Evolutionary conservation across 2,329 filamentous ascomycete genomes (phyloP), one percentile per base, ranked within the genome.

Genomic region (Nannizziopsis barbatae): DNA sequence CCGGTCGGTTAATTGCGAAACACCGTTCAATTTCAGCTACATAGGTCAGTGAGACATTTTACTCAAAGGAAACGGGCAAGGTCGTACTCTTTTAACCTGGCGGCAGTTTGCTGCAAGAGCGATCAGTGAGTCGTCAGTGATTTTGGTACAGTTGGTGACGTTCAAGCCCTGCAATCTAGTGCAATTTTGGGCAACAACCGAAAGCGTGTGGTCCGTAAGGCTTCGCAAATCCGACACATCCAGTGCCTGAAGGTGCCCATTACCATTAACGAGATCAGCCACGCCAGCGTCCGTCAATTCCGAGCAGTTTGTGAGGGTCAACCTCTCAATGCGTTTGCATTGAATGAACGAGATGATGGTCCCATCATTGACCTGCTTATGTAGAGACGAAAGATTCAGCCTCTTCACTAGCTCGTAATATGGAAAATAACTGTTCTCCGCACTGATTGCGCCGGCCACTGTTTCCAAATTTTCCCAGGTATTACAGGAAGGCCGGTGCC

Each of bases 21-120:
- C 95, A 50, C 89, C 85, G 65, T 96, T 98, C 53, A 98, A 76
- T 77, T 98, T 98, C 56, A 98, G 76, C 80, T 92, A 58, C 15
- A 38, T 7, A 3, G 6, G 15, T 48, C 37, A 48, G 45, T 38
- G 36, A 27, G 42, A 37, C 31, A n/a, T 22, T 30, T 12, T 43
- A n/a, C 14, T 8, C 45, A n/a, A 27, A 27, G 20, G 36, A 8
- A 20, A 41, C 0, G 38, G 17, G 12, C 32, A 20, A 22, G 43
- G 35, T 68, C 81, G 60, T 72, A 89, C 84, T 61, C 88, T 74
- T 70, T 95, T 96, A 57, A 98, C 79, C 60, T 85, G 86, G 55
- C 76, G 81, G 70, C 92, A 96, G 60, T 72, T 87, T 61, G 85
- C 74, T 5, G 92, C 90, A 30, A 98, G 76, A 10, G 75, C 72